These are phyloP conservation scores for Tricholomella constricta DNA, from an alignment of 768 basidiomycete genomes.

Conservation along the genomic window DNA sequence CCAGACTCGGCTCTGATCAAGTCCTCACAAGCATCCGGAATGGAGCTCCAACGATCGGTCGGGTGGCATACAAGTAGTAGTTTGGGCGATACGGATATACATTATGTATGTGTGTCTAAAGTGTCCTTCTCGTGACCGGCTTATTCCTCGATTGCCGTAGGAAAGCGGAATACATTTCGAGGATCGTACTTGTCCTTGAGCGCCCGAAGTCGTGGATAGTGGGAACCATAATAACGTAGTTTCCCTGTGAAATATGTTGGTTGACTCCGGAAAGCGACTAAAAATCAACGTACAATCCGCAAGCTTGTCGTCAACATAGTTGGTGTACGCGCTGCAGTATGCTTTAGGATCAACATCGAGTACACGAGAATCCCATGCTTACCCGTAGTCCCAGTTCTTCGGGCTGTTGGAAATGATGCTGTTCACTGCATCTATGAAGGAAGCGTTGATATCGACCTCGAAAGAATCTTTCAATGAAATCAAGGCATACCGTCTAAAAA, in stretches of 20 bases:
- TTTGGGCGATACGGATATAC: too few species aligned
- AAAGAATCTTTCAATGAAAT: too few species aligned
- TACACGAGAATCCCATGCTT: not conserved
- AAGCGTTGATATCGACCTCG: too few species aligned
- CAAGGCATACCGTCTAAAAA: conserved; percentile 46
- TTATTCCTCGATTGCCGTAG: conserved; percentile 27
- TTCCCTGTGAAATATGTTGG: conserved; percentile 27
- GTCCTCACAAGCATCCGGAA: too few species aligned
- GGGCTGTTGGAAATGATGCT: conserved; percentile 29
- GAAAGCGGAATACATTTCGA: conserved; percentile 40
- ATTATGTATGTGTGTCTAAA: too few species aligned
- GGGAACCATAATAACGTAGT: conserved; percentile 32
- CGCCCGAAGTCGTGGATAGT: conserved; percentile 31
- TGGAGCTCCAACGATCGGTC: too few species aligned
- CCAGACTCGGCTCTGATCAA: too few species aligned
- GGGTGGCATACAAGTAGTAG: too few species aligned
- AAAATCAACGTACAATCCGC: conserved; percentile 28
- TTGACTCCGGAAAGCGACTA: not conserved
- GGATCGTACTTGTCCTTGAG: conserved; percentile 40
- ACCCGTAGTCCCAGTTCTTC: conserved; percentile 31
- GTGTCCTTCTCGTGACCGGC: too few species aligned
- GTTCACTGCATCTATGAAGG: conserved; percentile 24
- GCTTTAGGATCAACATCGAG: conserved; percentile 1
- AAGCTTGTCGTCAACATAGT: conserved; percentile 41
- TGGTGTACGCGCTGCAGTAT: conserved; percentile 32